Evolutionary conservation across 305 asterid genomes (phyloP).

Genomic region (Solanum aculeatissimum): DNA sequence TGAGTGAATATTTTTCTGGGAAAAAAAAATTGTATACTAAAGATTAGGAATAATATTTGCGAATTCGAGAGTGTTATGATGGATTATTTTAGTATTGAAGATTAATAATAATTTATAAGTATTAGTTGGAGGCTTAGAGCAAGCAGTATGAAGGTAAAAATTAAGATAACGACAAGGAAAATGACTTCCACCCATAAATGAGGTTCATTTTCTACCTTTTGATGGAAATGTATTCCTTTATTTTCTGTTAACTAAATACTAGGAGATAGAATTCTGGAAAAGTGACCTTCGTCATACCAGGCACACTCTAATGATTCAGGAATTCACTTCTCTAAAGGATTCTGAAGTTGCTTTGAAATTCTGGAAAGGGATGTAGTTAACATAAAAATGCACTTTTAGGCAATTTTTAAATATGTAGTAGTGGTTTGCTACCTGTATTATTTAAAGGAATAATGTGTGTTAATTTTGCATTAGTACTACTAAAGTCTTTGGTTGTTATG

Average conservation of each 20-base stretch:
- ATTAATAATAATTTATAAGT: neutral
- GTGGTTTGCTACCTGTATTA: neutral
- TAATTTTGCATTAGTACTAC: neutral
- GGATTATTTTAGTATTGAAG: neutral
- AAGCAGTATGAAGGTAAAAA: neutral
- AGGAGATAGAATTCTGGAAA: neutral
- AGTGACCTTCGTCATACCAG: neutral
- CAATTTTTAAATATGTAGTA: neutral
- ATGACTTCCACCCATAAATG: neutral
- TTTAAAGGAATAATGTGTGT: neutral
- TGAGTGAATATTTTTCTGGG: neutral
- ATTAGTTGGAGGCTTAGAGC: neutral
- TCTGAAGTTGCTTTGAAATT: neutral
- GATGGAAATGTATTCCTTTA: neutral
- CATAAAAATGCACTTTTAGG: neutral
- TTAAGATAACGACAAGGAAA: neutral
- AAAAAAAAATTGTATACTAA: neutral
- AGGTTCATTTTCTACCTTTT: neutral
- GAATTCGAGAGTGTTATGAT: neutral
- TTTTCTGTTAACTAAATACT: neutral
- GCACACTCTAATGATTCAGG: neutral
- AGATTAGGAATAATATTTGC: neutral
- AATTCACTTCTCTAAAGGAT: neutral
- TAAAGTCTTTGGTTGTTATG: neutral
- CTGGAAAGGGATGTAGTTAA: neutral